These are phyloP conservation scores for Colletotrichum spaethianum DNA, from an alignment of 2,329 filamentous ascomycete species.

Conservation along the genomic window DNA sequence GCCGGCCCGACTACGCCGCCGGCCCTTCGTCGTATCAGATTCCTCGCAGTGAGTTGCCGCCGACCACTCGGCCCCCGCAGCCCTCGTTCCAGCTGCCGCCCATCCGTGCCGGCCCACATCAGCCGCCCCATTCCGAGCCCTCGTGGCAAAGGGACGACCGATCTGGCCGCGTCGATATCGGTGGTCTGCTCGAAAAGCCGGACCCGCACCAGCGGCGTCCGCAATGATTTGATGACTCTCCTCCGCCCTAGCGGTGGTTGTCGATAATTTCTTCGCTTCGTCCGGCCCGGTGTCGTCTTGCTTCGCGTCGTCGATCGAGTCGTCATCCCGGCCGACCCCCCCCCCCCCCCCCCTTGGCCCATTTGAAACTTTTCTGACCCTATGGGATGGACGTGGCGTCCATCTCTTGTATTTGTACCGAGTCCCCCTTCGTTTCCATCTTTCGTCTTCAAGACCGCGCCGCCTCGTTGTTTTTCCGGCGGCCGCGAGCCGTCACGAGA, in stretches of 20 bases:
- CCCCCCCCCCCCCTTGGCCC: no score
- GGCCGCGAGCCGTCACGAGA: slow-evolving; percentile 40
- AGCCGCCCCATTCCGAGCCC: slow-evolving; percentile 44
- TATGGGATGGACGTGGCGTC: slow-evolving; percentile 18
- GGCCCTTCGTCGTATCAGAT: slow-evolving; percentile 65
- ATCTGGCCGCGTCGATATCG: slow-evolving; percentile 70
- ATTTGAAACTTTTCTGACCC: slow-evolving; percentile 16
- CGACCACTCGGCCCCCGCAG: slow-evolving; percentile 50
- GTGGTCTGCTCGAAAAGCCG: slow-evolving; percentile 72
- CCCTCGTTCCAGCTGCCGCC: slow-evolving; percentile 63
- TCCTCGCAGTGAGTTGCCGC: slow-evolving; percentile 65
- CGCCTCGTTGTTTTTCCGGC: slow-evolving; percentile 30
- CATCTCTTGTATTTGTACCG: slow-evolving; percentile 31
- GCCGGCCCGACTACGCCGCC: slow-evolving; percentile 59
- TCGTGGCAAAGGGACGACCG: slow-evolving; percentile 62
- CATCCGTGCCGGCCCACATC: slow-evolving; percentile 58
- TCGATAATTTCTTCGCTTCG: slow-evolving; percentile 39
- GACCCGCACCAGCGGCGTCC: slow-evolving; percentile 53
- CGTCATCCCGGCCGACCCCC: slow-evolving; percentile 3
- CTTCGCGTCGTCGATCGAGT: slow-evolving; percentile 25
- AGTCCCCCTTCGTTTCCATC: slow-evolving; percentile 13
- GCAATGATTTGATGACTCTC: slow-evolving; percentile 43
- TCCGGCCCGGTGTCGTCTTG: slow-evolving; percentile 18
- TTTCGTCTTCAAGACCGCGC: slow-evolving; percentile 17
- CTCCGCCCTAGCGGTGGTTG: slow-evolving; percentile 31